Percentiles rank a stretch among this genome's conserved stretches.
Conservation (phyloP, 208 protist species). For the Leishmania tropica region DNA sequence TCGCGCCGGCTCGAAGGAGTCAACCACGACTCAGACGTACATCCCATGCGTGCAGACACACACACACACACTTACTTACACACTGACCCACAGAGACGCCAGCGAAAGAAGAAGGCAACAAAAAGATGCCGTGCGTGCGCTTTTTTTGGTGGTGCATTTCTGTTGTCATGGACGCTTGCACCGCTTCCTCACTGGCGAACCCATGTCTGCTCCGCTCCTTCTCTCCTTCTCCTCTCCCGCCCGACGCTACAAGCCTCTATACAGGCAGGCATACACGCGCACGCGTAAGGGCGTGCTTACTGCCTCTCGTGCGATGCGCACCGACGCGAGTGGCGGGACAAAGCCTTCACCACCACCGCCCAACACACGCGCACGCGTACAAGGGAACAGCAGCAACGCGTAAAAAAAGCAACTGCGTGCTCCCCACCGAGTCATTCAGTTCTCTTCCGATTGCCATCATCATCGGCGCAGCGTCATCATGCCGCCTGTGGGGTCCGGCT, state of each 20-base stretch:
- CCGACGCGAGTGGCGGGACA: neutral
- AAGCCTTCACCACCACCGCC: neutral
- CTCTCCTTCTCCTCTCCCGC: neutral
- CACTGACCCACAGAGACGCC: neutral
- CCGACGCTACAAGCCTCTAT: neutral
- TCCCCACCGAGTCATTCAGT: neutral
- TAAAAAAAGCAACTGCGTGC: neutral
- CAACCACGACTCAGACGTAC: neutral
- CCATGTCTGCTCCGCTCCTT: neutral
- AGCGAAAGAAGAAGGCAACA: neutral
- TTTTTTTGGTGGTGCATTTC: neutral
- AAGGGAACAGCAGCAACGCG: neutral
- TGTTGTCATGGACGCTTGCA: neutral
- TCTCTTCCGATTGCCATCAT: neutral
- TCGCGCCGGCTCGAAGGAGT: neutral
- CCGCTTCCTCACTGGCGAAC: neutral
- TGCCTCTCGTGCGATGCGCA: slow-evolving; percentile 1
- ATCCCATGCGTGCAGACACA: too few species aligned
- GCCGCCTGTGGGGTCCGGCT: slow-evolving; percentile 56
- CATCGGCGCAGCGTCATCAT: slow-evolving; percentile 22
- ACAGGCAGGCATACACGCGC: slow-evolving; percentile 6
- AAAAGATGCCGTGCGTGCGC: too few species aligned
- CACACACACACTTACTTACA: neutral
- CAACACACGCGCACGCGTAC: neutral
- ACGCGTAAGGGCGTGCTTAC: neutral